A percentile compares a stretch with the other conserved stretches of the same genome.
Conservation (phyloP, 495 filamentous ascomycete species). For the Aspergillus funiculosus region DNA sequence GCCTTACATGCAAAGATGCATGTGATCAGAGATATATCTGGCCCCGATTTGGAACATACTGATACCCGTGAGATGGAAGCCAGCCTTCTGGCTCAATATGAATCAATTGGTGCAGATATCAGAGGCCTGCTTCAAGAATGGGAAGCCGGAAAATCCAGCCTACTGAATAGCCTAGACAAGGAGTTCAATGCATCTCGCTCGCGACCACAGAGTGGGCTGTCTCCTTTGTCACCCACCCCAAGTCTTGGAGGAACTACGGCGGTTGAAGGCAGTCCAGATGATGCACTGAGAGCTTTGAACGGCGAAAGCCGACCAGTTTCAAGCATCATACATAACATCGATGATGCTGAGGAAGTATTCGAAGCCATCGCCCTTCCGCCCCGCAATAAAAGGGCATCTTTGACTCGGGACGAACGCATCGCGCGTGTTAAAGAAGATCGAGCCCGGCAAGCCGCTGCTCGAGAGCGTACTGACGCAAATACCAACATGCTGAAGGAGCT, state of each 20-base stretch:
- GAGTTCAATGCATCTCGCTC: constrained; percentile 54
- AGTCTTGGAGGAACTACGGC: constrained; percentile 82
- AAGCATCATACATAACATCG: constrained; percentile 26
- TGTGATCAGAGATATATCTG: constrained; percentile 83
- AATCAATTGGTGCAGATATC: constrained; percentile 86
- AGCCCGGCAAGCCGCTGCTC: constrained; percentile 56
- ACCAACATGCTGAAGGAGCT: constrained; percentile 87
- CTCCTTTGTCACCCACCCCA: constrained; percentile 70
- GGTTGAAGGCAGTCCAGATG: constrained; percentile 71
- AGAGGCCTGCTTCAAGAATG: constrained; percentile 79
- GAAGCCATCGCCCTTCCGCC: constrained; percentile 77
- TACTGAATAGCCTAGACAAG: constrained; percentile 66
- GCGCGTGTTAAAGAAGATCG: constrained; percentile 85
- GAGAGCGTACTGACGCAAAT: constrained; percentile 70
- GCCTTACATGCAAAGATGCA: constrained; percentile 94
- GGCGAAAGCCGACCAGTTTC: constrained; percentile 48
- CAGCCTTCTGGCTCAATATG: constrained; percentile 80
- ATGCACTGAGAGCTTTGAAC: constrained; percentile 69
- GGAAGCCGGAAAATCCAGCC: constrained; percentile 74
- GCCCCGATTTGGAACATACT: constrained; percentile 64
- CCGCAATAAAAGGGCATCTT: constrained; percentile 55
- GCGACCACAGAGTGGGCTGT: constrained; percentile 58
- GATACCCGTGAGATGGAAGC: constrained; percentile 63
- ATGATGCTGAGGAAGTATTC: constrained; percentile 76
- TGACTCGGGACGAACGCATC: constrained; percentile 85